Percentiles rank a stretch among this genome's conserved stretches.
phyloP scores from a whole-genome alignment of 148 eudicot species.

The Vaccinium macrocarpon region DNA sequence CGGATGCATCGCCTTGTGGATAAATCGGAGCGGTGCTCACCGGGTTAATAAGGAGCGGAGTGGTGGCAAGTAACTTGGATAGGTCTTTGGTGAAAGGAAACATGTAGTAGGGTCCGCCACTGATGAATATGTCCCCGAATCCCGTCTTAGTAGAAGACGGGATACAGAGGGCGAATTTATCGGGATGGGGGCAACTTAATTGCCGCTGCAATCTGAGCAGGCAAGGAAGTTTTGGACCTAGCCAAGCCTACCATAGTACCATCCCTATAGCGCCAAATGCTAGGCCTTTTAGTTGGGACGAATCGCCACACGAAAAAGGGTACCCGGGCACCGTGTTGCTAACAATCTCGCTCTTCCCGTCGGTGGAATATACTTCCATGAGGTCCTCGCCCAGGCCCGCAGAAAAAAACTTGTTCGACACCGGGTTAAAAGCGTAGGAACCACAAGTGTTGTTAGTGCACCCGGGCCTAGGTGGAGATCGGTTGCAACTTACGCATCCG shows the following conservation, averaged over 20 bases:
- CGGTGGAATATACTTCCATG: not conserved
- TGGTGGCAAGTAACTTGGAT: not conserved
- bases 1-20: not conserved
- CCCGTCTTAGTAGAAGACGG: not conserved
- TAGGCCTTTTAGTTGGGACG: not conserved
- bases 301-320: not conserved
- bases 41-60: not conserved
- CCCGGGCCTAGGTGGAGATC: not conserved
- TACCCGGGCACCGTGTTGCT: not conserved
- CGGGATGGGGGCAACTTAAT: not conserved
- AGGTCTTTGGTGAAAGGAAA: not conserved
- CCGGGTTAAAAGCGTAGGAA: not conserved
- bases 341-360: not conserved
- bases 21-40: not conserved
- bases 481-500: not conserved
- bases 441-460: not conserved
- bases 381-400: not conserved
- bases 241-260: not conserved
- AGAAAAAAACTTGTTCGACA: not conserved
- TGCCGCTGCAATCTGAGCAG: not conserved
- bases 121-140: not conserved
- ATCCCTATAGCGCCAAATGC: not conserved
- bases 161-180: slow-evolving; percentile 4
- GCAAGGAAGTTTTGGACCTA: not conserved
- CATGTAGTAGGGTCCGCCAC: not conserved